These are phyloP conservation scores for Cercophora samala DNA, from an alignment of 495 filamentous ascomycete genomes.

Conservation along the genomic window DNA sequence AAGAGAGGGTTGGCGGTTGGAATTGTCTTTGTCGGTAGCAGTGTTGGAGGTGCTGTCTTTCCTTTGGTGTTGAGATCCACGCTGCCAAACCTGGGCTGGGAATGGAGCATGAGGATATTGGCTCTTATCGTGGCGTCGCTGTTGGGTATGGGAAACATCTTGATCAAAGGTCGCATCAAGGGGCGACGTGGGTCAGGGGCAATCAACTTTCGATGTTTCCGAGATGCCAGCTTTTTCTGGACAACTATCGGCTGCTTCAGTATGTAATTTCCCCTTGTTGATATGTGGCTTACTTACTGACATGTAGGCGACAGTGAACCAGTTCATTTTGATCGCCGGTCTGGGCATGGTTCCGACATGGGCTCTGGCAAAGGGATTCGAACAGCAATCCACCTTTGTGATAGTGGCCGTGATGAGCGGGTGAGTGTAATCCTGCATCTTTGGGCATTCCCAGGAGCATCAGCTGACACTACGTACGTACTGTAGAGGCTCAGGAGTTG, in stretches of 20 bases:
- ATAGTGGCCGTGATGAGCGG: slow-evolving; percentile 16
- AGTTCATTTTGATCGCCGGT: slow-evolving; percentile 18
- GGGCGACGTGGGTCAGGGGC: slow-evolving; percentile 13
- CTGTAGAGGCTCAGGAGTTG: slow-evolving; percentile 16
- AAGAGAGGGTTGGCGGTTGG: slow-evolving; percentile 49
- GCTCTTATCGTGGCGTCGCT: slow-evolving; percentile 43
- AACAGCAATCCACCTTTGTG: slow-evolving; percentile 9
- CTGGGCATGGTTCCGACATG: slow-evolving; percentile 20
- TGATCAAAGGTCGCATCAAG: slow-evolving; percentile 14
- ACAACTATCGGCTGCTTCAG: slow-evolving; percentile 15
- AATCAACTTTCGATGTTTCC: slow-evolving; percentile 10
- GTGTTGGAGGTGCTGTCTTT: slow-evolving; percentile 48
- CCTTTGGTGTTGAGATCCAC: slow-evolving; percentile 43
- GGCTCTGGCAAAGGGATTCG: slow-evolving; percentile 11
- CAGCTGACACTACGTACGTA: background rate
- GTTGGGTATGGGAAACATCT: slow-evolving; percentile 11
- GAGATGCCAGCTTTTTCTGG: slow-evolving; percentile 10
- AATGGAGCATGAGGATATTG: slow-evolving; percentile 45
- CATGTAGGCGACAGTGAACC: slow-evolving; percentile 6
- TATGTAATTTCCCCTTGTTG: slow-evolving; percentile 2
- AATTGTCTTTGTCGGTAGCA: slow-evolving; percentile 50
- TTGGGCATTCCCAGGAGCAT: background rate
- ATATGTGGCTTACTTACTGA: background rate
- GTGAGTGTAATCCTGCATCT: background rate
- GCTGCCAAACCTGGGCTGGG: slow-evolving; percentile 42